A percentile compares a stretch with the other conserved stretches of the same genome.
Conservation (phyloP, 805 yeast genomes). For the Brettanomyces sp. region DNA sequence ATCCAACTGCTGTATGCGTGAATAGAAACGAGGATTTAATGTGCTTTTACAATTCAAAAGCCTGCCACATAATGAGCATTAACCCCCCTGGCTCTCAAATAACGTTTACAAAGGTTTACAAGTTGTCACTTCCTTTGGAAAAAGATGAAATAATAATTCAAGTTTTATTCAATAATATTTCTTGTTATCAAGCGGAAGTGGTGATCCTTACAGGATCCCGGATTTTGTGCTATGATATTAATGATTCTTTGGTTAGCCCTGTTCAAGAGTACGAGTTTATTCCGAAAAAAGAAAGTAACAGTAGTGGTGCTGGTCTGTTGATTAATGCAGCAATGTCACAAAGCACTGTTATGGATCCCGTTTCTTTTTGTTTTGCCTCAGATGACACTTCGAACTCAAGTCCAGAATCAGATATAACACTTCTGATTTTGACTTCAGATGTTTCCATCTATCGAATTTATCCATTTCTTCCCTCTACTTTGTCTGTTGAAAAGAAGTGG, state of each 20-base stretch:
- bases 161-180: constrained; percentile 35
- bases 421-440: constrained; percentile 43
- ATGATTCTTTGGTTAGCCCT: constrained; percentile 12
- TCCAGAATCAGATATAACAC: constrained; percentile 37
- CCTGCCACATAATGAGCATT: constrained; percentile 12
- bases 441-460: constrained; percentile 52
- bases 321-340: constrained; percentile 4
- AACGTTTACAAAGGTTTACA: constrained; percentile 5
- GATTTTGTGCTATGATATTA: constrained; percentile 29
- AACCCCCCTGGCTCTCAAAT: constrained; percentile 13
- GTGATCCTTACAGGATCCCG: constrained; percentile 30
- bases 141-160: constrained; percentile 24
- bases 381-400: constrained; percentile 3
- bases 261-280: constrained; percentile 15
- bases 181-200: constrained; percentile 33
- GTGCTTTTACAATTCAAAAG: constrained; percentile 15
- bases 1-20: constrained; percentile 15
- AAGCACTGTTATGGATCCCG: constrained; percentile 22
- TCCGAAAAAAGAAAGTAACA: constrained; percentile 12
- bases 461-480: constrained; percentile 51
- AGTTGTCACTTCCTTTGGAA: constrained; percentile 6
- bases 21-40: constrained; percentile 19
- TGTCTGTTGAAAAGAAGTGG: constrained; percentile 28
- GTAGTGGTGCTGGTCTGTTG: constrained; percentile 5
- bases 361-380: constrained; percentile 36